Evolutionary conservation across 2,329 filamentous ascomycete species (phyloP).

Genomic region (Diaporthe nobilis): DNA sequence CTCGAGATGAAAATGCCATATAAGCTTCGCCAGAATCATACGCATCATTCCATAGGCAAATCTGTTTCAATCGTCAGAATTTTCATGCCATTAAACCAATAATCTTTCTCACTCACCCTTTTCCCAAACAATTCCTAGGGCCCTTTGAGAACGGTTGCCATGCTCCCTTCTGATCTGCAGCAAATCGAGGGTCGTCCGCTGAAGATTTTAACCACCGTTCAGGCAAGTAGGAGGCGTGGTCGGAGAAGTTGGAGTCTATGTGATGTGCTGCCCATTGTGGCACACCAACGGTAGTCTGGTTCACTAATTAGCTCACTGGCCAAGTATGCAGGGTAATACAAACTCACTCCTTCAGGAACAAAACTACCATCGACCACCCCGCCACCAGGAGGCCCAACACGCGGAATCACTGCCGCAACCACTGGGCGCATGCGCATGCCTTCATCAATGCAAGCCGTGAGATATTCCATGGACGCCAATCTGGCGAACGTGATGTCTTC

Average conservation of each 20-base stretch:
- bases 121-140: background rate
- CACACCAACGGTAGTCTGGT: constrained; percentile 1
- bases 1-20: constrained; percentile 8
- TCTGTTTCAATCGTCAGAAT: background rate
- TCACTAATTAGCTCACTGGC: background rate
- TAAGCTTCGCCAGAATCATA: constrained; percentile 6
- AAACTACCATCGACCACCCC: background rate
- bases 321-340: background rate
- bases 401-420: background rate
- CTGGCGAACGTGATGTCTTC: constrained; percentile 46
- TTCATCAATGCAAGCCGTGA: constrained; percentile 44
- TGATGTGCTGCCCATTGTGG: constrained; percentile 10
- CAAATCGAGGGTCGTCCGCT: background rate
- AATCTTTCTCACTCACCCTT: background rate
- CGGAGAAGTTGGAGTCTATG: background rate
- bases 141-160: constrained; percentile 3
- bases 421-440: constrained; percentile 17
- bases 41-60: constrained; percentile 23
- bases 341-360: background rate
- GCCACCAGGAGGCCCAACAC: constrained; percentile 7
- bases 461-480: constrained; percentile 43
- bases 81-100: background rate
- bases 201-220: background rate
- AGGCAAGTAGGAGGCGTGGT: constrained; percentile 1
- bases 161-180: constrained; percentile 1